Evolutionary conservation across 345 rosid species (phyloP).

Genomic region (Brassica juncea): DNA sequence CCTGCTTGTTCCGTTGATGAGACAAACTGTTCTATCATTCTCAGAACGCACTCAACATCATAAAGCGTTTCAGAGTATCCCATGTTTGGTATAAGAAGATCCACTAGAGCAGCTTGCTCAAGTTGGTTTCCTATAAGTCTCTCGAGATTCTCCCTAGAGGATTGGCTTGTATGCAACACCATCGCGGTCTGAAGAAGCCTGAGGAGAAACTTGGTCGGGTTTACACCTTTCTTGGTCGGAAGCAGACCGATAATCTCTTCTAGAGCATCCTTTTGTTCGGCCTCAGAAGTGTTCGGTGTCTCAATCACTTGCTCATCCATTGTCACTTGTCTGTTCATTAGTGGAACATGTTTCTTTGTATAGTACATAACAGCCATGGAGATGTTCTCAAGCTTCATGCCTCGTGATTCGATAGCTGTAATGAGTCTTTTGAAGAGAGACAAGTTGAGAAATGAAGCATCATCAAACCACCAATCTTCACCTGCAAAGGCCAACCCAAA

Average conservation of each 20-base stretch:
- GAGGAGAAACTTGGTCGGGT: conserved; percentile 64
- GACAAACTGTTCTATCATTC: conserved; percentile 70
- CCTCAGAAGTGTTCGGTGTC: conserved; percentile 43
- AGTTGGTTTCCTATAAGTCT: conserved; percentile 56
- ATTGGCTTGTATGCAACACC: conserved; percentile 54
- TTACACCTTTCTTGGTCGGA: conserved; percentile 61
- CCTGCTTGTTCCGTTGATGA: conserved; percentile 44
- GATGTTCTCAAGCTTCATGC: conserved; percentile 60
- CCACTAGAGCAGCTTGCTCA: conserved; percentile 66
- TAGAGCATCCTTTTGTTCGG: conserved; percentile 52
- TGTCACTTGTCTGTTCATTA: conserved; percentile 53
- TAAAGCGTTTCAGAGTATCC: conserved; percentile 66
- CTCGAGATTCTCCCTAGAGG: conserved; percentile 61
- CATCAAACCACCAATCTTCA: conserved; percentile 83
- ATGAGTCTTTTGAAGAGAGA: conserved; percentile 58
- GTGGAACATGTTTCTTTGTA: conserved; percentile 58
- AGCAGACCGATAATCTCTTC: conserved; percentile 66
- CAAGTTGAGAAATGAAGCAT: conserved; percentile 56
- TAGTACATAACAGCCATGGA: conserved; percentile 58
- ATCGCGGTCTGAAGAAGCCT: conserved; percentile 62
- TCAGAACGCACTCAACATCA: conserved; percentile 62
- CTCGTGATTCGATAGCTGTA: conserved; percentile 48
- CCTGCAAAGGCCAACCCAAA: conserved; percentile 22
- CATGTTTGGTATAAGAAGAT: conserved; percentile 62
- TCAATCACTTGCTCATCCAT: conserved; percentile 40